Conservation (phyloP, 768 basidiomycete genomes). For the Termitomyces sp. region DNA sequence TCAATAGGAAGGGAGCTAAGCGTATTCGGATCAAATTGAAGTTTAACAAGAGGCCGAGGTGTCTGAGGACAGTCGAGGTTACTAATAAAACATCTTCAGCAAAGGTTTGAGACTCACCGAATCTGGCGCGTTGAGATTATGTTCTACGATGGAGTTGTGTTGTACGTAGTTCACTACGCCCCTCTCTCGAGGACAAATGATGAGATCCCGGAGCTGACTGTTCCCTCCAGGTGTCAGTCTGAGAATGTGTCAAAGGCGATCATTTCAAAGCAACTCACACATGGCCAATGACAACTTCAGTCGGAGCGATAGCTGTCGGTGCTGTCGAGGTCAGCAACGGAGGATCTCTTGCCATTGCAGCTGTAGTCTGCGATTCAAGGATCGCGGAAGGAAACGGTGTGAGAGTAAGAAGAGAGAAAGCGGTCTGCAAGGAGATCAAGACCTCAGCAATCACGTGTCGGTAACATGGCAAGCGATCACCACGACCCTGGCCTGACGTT, state of each 20-base stretch:
- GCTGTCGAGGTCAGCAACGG: conserved; percentile 38
- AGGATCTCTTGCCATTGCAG: conserved; percentile 46
- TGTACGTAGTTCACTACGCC: conserved; percentile 66
- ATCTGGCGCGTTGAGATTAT: conserved; percentile 46
- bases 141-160: conserved; percentile 51
- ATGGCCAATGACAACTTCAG: conserved; percentile 56
- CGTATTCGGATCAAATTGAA: conserved; percentile 61
- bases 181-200: conserved; percentile 66
- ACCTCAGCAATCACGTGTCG: not conserved
- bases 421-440: not conserved
- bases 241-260: not conserved
- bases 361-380: conserved; percentile 11
- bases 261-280: conserved; percentile 39
- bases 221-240: not conserved
- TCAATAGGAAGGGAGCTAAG: conserved; percentile 53
- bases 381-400: conserved; percentile 1
- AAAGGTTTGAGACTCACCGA: conserved; percentile 34
- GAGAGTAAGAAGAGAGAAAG: not conserved
- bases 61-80: conserved; percentile 22
- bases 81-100: conserved; percentile 10
- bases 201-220: conserved; percentile 76
- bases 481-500: not conserved
- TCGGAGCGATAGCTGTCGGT: conserved; percentile 37
- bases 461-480: not conserved
- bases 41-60: conserved; percentile 46